Conservation (phyloP, 2,329 filamentous ascomycete species). For the Calonectria pauciramosa region DNA sequence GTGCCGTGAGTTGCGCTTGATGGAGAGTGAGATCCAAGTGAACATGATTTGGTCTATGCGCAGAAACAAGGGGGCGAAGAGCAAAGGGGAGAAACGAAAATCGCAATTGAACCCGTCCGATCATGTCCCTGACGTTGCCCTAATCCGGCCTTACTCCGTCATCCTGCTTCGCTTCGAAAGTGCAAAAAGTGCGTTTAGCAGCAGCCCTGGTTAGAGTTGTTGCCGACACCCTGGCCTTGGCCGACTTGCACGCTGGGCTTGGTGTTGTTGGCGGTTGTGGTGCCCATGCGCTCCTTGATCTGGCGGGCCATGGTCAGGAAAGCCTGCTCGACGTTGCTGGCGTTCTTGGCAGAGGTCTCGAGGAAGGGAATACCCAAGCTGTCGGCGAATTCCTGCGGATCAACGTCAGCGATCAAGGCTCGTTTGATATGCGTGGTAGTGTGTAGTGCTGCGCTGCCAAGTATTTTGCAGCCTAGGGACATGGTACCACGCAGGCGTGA, state of each 20-base stretch:
- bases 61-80: constrained; percentile 44
- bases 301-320: constrained; percentile 99
- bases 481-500: constrained; percentile 17
- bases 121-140: constrained; percentile 48
- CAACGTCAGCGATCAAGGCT: constrained; percentile 35
- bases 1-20: constrained; percentile 31
- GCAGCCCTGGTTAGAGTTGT: constrained; percentile 87
- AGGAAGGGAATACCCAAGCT: constrained; percentile 99
- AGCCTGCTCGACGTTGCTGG: constrained; percentile 99
- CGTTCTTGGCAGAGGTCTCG: constrained; percentile 99
- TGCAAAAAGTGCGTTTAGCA: constrained; percentile 73
- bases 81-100: constrained; percentile 43
- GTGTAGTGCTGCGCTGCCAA: neutral
- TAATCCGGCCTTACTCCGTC: constrained; percentile 44
- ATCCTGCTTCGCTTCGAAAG: constrained; percentile 45
- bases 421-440: neutral
- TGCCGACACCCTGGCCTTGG: constrained; percentile 93
- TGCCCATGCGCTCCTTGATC: constrained; percentile 99
- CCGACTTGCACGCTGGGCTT: constrained; percentile 98
- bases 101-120: constrained; percentile 48
- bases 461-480: constrained; percentile 25
- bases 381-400: constrained; percentile 91
- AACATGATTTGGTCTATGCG: constrained; percentile 55
- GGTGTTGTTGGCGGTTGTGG: constrained; percentile 94
- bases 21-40: constrained; percentile 50